Base-by-base conservation (phyloP, 2,329 filamentous ascomycete species). In the Calonectria pauciramosa region DNA sequence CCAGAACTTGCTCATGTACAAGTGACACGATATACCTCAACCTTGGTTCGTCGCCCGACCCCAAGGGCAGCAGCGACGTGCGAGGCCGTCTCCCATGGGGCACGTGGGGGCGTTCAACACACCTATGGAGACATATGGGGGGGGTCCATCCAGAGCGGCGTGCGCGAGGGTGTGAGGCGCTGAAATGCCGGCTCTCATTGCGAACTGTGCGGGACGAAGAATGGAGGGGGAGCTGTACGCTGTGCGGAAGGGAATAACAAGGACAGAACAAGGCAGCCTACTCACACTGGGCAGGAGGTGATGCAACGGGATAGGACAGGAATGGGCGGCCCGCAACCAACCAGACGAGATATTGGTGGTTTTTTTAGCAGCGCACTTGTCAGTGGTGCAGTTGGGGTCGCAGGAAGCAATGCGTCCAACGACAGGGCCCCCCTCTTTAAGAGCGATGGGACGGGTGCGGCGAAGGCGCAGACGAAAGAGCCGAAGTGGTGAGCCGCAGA, bases 61-160 rank as follows among this genome's bases (percentile, higher is more conserved):
- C 66, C 70, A 65, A 70, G 74, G 70, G 47, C 71, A 67, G 38
- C 63, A 63, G 36, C 64, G 32, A 47, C 77, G 65, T 71, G 72
- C 76, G 63, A 80, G 69, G 67, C 72, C 75, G 73, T 77, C 78
- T 80, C 76, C 54, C 69, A 60, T 20, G 66, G 78, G 72, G 79
- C 79, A 80, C 79, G 79, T 80, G 79, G 79, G 79, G 73, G 70
- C 78, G 75, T 73, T 72, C 69, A 66, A 59, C 44, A 75, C 70
- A 72, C 65, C 73, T 56, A 52, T 70, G 56, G 56, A 38, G 56
- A 60, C n/a, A 23, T 26, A 60, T 65, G 66, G 30, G 70, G 72
- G 70, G 56, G 72, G 70, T 71, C 68, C 59, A 44, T 23, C 56
- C 66, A 68, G 44, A 54, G 41, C 44, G 51, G 68, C 65, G 77